Evolutionary conservation across 805 yeast species (phyloP), one percentile per base, ranked within the genome.

Genomic region (Isabelozyma gotoi): DNA sequence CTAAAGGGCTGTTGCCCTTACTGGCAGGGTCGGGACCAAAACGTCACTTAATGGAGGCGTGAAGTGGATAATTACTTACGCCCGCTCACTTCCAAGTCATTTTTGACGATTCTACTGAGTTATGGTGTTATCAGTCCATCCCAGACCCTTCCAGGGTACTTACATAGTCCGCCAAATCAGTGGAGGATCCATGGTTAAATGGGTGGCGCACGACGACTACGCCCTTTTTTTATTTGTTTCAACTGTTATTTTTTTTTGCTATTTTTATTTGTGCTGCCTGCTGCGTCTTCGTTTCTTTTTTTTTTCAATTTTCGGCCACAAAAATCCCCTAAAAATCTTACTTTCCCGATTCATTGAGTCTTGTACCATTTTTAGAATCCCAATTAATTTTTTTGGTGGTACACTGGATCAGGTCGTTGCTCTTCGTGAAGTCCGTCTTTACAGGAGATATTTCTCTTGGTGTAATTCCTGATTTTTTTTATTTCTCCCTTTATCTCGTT

Each of bases 301-400:
- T 24, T 24, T n/a, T 24, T 24, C 29, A 24, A 24, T 3, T 24
- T 24, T 10, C 29, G 12, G 29, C 29, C 29, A 24, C 29, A 24
- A 24, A 24, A 24, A 10, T 4, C 29, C 29, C 29, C 10, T 7
- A 32, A 32, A 32, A 3, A 32, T 14, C 34, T 32, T 16, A 11
- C 34, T 32, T 32, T 32, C 34, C 34, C n/a, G 34, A 32, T 32
- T 32, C n/a, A 15, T 24, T 36, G 8, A 12, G 8, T 16, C 17
- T 16, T 36, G 29, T 24, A 24, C 19, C 17, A n/a, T 36, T 16
- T 20, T 15, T 3, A 18, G 14, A 11, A 12, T 24, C 17, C 38
- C 40, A 43, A 40, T 43, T 38, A 42, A 24, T 16, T 27, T 24
- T 24, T 24, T 10, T 24, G 29, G 29, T 24, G 12, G n/a, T 24